Evolutionary conservation across 176 grass and related monocot species (phyloP), one percentile per base, ranked within the genome.

Genomic region (Aegilops sharonensis): DNA sequence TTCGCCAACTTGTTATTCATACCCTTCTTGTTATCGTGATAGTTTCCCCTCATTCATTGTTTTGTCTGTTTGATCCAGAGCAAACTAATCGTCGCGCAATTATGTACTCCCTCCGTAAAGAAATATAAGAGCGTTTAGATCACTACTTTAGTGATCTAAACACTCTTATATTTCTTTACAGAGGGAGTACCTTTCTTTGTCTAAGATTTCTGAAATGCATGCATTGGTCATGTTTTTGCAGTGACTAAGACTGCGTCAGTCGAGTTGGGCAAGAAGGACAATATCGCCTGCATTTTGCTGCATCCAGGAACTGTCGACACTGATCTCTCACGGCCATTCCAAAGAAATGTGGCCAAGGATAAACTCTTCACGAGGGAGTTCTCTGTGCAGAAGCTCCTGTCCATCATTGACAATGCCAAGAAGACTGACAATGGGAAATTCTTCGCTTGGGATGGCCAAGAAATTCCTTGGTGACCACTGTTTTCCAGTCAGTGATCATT

Each of bases 241-340:
- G 96, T 98, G 91, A 95, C 91, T 3, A 98, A 92, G 87, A 95
- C 93, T 1, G 73, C 86, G 56, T 98, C 93, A 10, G 92, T 98
- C 8, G 91, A 95, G 75, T 60, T 98, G 84, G 86, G 86, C 48
- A 90, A 89, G 42, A 94, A 92, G 78, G 93, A 89, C 39, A 92
- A 91, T 43, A 94, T 94, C 18, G 74, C 87, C 71, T 95, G 91
- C 88, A 92, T 98, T 79, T 66, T 98, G 80, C 82, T 95, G 60
- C 95, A 98, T 91, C 95, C 37, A 39, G 95, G 95, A 78, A 95
- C 93, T 25, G 95, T 98, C 56, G 91, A 95, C 68, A 95, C 96
- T 3, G 91, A 98, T 34, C 93, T 98, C 18, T 95, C 96, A 39
- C 82, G 87, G 8, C 93, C 93, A 7, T 98, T 98, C 79, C 93